phyloP scores from a whole-genome alignment of 2,329 filamentous ascomycete genomes.

The Pyrenochaeta sp. region DNA sequence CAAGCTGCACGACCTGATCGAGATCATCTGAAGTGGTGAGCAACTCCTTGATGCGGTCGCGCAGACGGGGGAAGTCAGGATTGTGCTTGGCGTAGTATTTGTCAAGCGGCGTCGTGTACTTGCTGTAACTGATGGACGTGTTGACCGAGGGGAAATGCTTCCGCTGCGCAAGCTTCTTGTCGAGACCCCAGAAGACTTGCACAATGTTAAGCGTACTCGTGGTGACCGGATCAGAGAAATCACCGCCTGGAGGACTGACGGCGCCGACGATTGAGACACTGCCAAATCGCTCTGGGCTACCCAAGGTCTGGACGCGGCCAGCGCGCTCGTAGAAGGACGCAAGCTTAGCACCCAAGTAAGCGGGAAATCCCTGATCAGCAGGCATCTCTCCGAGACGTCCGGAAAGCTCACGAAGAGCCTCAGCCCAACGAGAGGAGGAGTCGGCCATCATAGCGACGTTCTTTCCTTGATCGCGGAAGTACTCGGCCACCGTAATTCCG shows the following conservation, averaged over 20 bases:
- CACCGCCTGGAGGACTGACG: slow-evolving; percentile 95
- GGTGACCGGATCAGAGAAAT: slow-evolving; percentile 98
- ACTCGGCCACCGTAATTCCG: slow-evolving; percentile 76
- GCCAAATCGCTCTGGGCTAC: slow-evolving; percentile 86
- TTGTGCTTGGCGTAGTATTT: slow-evolving; percentile 94
- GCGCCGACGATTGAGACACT: slow-evolving; percentile 98
- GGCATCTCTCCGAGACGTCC: slow-evolving; percentile 99
- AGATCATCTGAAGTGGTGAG: slow-evolving; percentile 95
- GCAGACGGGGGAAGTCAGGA: slow-evolving; percentile 91
- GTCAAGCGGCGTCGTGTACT: slow-evolving; percentile 89
- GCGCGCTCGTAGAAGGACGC: slow-evolving; percentile 99
- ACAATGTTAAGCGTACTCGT: slow-evolving; percentile 94
- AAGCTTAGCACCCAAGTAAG: slow-evolving; percentile 94
- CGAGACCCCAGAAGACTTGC: slow-evolving; percentile 99
- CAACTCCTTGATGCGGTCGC: slow-evolving; percentile 92
- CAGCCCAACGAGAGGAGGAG: slow-evolving; percentile 96
- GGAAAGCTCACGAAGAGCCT: slow-evolving; percentile 97
- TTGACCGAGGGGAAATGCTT: slow-evolving; percentile 99
- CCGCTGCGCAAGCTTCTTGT: slow-evolving; percentile 98
- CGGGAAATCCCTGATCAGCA: slow-evolving; percentile 98
- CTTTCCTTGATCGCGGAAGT: slow-evolving; percentile 96
- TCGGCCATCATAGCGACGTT: slow-evolving; percentile 99
- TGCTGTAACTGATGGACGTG: slow-evolving; percentile 92
- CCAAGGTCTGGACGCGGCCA: slow-evolving; percentile 83
- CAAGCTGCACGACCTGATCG: slow-evolving; percentile 97